Conservation (phyloP, 1,139 yeast genomes). For the Blastobotrys proliferans region DNA sequence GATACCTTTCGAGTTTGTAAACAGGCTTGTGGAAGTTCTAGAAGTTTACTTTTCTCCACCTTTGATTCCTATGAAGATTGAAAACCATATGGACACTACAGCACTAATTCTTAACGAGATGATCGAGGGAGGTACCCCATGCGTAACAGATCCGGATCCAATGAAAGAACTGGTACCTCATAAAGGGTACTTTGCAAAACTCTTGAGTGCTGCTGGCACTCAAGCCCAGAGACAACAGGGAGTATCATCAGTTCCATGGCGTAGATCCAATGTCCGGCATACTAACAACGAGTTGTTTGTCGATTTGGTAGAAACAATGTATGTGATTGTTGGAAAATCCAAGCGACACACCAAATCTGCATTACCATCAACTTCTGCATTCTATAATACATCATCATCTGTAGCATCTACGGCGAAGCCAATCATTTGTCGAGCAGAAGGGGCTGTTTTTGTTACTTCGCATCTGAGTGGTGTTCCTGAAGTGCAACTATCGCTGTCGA, state of each 20-base stretch:
- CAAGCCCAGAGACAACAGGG: conserved; percentile 7
- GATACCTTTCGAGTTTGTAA: conserved; percentile 53
- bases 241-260: conserved; percentile 53
- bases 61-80: conserved; percentile 53
- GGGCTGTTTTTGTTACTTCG: conserved; percentile 59
- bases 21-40: conserved; percentile 48
- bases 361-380: conserved; percentile 27
- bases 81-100: conserved; percentile 61
- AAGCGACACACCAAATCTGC: neutral
- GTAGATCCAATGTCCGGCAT: conserved; percentile 59
- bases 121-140: conserved; percentile 68
- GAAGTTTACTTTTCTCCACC: conserved; percentile 59
- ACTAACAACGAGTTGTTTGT: conserved; percentile 78
- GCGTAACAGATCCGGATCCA: conserved; percentile 66
- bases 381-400: conserved; percentile 27
- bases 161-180: conserved; percentile 70
- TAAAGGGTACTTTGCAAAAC: conserved; percentile 30
- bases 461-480: conserved; percentile 74
- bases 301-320: conserved; percentile 63
- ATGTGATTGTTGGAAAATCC: conserved; percentile 38
- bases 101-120: conserved; percentile 60
- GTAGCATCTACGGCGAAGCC: conserved; percentile 35
- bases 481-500: conserved; percentile 51
- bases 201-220: conserved; percentile 22
- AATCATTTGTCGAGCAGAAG: conserved; percentile 57